Percentiles rank a stretch among this genome's conserved stretches.
Conservation (phyloP, 1,139 yeast species). For the Wickerhamomyces sp. region DNA sequence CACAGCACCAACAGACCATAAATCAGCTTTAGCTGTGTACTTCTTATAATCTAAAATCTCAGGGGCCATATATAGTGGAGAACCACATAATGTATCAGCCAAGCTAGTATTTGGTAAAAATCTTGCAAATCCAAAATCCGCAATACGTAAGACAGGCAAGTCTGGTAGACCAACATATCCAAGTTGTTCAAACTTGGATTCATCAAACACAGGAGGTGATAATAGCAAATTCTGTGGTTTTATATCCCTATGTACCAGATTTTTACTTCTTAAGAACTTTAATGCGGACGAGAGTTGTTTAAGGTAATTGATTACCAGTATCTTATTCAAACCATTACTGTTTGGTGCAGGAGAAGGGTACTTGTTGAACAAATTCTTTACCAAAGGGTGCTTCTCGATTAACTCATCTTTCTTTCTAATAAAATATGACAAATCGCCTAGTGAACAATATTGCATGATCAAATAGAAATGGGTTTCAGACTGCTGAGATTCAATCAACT, state of each 20-base stretch:
- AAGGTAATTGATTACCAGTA: slow-evolving; percentile 75
- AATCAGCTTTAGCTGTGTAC: slow-evolving; percentile 93
- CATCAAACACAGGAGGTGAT: slow-evolving; percentile 67
- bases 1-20: slow-evolving; percentile 98
- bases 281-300: slow-evolving; percentile 86
- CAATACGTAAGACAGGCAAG: slow-evolving; percentile 84
- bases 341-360: slow-evolving; percentile 75
- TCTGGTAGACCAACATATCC: slow-evolving; percentile 80
- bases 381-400: slow-evolving; percentile 71
- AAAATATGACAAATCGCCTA: slow-evolving; percentile 89
- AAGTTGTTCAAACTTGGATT: slow-evolving; percentile 48
- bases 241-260: slow-evolving; percentile 88
- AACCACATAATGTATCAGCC: slow-evolving; percentile 97
- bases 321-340: slow-evolving; percentile 74
- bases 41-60: slow-evolving; percentile 91
- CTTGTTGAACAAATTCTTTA: slow-evolving; percentile 67
- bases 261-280: slow-evolving; percentile 71
- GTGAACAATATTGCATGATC: slow-evolving; percentile 95
- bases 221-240: slow-evolving; percentile 89
- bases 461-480: slow-evolving; percentile 78
- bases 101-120: slow-evolving; percentile 86
- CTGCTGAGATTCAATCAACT: slow-evolving; percentile 75
- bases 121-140: slow-evolving; percentile 97
- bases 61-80: slow-evolving; percentile 98
- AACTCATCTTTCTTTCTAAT: slow-evolving; percentile 74